Evolutionary conservation across 768 basidiomycete species (phyloP), one percentile per base, ranked within the genome.

Genomic region (Hericium erinaceus): DNA sequence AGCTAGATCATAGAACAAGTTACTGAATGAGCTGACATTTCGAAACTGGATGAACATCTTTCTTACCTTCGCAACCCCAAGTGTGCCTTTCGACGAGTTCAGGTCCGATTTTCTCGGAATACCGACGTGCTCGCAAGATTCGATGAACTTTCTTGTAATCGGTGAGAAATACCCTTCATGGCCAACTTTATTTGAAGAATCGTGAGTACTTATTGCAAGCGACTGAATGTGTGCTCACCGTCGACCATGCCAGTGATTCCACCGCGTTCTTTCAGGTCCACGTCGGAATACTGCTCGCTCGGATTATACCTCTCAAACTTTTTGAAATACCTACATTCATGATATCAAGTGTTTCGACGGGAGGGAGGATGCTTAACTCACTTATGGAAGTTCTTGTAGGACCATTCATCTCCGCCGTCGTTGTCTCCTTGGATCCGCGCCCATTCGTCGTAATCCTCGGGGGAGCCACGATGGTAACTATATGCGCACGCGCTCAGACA

Each of bases 361-460:
- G 9, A 8, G 5, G 33, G 33, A 33, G 6, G 9, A 33, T 33
- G 33, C 33, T 33, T 6, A 10, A 56, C 71, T 40, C 60, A 81
- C 86, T 69, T 65, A 57, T 74, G 70, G 60, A 88, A 74, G 39
- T 79, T 75, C 40, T 76, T 68, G 75, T 78, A 83, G n/a, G 77
- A 69, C 87, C 87, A 89, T 2, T 75, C 72, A 8, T 77, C 70
- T 40, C 85, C 80, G 8, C 77, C 80, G 52, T 67, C 60, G 15
- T 26, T 9, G 16, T 16, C 49, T 20, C 68, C 67, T 13, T 73
- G 72, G 28, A 80, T 76, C 3, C 67, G 64, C 0, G 79, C 81
- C 78, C 83, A 87, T 66, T 87, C 79, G 61, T 87, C 81, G 56
- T 81, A 87, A 64, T 89, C 87, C 1, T 79, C 78, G 3, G 87